phyloP scores from a whole-genome alignment of 352 stramenopile species.

The Phytophthora brassicae region DNA sequence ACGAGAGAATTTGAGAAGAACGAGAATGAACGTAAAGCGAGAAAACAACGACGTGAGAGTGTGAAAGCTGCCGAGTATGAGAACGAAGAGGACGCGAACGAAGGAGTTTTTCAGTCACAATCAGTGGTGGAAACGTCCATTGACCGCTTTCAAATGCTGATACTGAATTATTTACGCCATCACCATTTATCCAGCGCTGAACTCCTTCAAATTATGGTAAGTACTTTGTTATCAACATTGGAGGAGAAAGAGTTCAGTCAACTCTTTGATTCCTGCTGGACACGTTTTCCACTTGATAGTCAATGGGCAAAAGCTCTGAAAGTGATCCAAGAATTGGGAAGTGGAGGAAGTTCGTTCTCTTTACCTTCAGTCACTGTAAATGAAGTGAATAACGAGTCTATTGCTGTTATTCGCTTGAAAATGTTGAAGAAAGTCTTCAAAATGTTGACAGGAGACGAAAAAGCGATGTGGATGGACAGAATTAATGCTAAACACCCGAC shows the following conservation, averaged over 20 bases:
- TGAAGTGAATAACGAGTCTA: constrained; percentile 24
- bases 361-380: constrained; percentile 1
- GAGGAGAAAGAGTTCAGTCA: constrained; percentile 43
- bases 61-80: constrained; percentile 15
- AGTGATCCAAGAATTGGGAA: constrained; percentile 45
- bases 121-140: constrained; percentile 27
- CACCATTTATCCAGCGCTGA: constrained; percentile 50
- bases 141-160: constrained; percentile 61
- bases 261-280: constrained; percentile 47
- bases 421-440: constrained; percentile 58
- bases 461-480: constrained; percentile 51
- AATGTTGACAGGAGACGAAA: constrained; percentile 59
- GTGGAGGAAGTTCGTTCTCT: neutral
- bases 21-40: constrained; percentile 33
- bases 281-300: constrained; percentile 33
- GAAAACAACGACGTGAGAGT: constrained; percentile 21
- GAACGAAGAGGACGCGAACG: constrained; percentile 21
- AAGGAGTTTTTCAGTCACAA: constrained; percentile 2
- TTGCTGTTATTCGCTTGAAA: constrained; percentile 39
- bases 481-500: constrained; percentile 48
- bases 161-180: constrained; percentile 62
- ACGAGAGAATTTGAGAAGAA: constrained; percentile 69
- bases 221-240: constrained; percentile 49
- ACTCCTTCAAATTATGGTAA: constrained; percentile 43
- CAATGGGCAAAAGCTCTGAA: constrained; percentile 51